Percentiles rank a stretch among this genome's conserved stretches.
These are phyloP conservation scores for Chloropicon primus DNA, from an alignment of 139 green algal genomes.

Conservation along the genomic window DNA sequence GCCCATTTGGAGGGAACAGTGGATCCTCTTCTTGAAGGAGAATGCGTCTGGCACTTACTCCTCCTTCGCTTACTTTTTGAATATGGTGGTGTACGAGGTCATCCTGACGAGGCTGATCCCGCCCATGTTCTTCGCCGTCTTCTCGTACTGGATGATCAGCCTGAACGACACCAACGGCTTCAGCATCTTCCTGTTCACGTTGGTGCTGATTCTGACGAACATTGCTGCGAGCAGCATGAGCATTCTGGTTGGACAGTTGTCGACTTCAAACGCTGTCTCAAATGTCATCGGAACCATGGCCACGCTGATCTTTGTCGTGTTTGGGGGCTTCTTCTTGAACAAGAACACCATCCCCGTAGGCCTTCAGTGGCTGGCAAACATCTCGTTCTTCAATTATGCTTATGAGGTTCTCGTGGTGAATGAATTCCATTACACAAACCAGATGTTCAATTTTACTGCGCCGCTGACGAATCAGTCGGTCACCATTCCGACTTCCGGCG, in stretches of 20 bases:
- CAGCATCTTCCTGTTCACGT: constrained; percentile 9
- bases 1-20: constrained; percentile 36
- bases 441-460: constrained; percentile 2
- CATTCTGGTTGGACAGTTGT: constrained; percentile 43
- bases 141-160: neutral
- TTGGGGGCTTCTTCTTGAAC: constrained; percentile 63
- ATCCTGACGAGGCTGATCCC: neutral
- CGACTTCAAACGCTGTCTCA: constrained; percentile 35
- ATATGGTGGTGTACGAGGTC: neutral
- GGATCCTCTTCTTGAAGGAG: neutral
- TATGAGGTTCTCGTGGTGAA: constrained; percentile 58
- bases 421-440: constrained; percentile 8
- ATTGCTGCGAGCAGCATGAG: constrained; percentile 33
- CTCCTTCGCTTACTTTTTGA: neutral
- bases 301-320: constrained; percentile 23
- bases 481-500: constrained; percentile 38
- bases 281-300: constrained; percentile 43
- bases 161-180: too few species aligned
- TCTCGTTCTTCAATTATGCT: constrained; percentile 52
- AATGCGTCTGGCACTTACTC: neutral
- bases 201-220: constrained; percentile 39
- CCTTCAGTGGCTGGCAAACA: constrained; percentile 19
- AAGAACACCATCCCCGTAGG: constrained; percentile 37
- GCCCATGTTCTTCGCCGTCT: neutral
- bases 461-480: constrained; percentile 12